Evolutionary conservation across 148 eudicot genomes (phyloP), one percentile per base, ranked within the genome.

Genomic region (Rhododendron kiyosumense): DNA sequence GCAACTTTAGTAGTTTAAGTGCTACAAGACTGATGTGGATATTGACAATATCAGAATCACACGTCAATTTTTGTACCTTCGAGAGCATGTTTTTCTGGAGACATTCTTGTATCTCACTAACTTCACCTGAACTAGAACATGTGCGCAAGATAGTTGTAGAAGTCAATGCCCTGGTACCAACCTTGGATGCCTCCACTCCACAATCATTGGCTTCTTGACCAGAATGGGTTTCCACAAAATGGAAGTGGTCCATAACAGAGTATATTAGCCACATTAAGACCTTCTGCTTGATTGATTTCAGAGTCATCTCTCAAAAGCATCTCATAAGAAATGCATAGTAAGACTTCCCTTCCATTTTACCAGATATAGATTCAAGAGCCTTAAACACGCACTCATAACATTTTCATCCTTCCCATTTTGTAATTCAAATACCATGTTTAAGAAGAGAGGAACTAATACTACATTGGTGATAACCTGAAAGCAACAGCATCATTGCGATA

Each of bases 361-460:
- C 91, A 88, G 97, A 87, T 85, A 93, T 85, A 76, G 96, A 90
- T 85, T 94, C 96, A 87, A 96, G 86, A 78, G 97, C 93, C 82
- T 93, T 85, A 93, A 51, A 89, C 96, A 95, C 15, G 95, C 93
- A 89, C 86, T 88, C 87, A 90, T 91, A 24, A 96, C 82, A 91
- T 95, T 91, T 87, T 95, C 99, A 81, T 89, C 94, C 87, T 94
- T 94, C 41, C 94, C 95, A 34, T 86, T 84, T 89, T 88, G 92
- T 57, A 92, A 85, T 80, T 90, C 94, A 88, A 90, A 91, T 86
- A 96, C 82, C 91, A 95, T 93, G 85, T 91, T 90, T 85, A 93
- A 93, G 54, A 96, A 92, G 52, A 96, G 91, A 45, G 98, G 99
- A 67, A 96, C 87, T 57, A 96, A 92, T 67, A 96, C 93, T 89